Conservation (phyloP, 1,284 basidiomycete genomes). For the Grifola frondosa region DNA sequence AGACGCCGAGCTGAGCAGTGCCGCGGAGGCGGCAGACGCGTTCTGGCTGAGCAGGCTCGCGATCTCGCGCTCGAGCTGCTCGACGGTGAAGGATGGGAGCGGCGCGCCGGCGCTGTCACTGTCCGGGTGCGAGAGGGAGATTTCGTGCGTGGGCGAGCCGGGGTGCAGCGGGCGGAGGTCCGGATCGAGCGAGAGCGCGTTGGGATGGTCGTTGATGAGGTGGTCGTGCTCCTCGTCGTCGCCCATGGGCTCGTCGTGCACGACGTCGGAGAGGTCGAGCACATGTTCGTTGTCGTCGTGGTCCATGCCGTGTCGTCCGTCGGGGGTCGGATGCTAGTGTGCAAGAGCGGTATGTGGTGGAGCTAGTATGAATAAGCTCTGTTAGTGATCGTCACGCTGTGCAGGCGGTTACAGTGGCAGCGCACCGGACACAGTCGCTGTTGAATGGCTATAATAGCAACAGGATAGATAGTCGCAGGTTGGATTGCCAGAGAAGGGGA, state of each 20-base stretch:
- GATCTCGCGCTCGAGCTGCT: slow-evolving; percentile 74
- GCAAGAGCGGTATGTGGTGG: too few relatives aligned
- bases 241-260: slow-evolving; percentile 65
- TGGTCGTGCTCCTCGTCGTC: slow-evolving; percentile 39
- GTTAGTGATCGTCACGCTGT: too few relatives aligned
- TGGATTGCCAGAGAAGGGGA: too few relatives aligned
- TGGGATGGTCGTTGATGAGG: too few relatives aligned
- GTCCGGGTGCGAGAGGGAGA: slow-evolving; percentile 12
- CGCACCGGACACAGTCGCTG: too few relatives aligned
- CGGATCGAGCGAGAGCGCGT: slow-evolving; percentile 16
- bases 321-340: too few relatives aligned
- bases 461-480: too few relatives aligned
- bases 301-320: slow-evolving; percentile 59
- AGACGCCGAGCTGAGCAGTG: slow-evolving; percentile 57
- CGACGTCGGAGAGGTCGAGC: slow-evolving; percentile 75
- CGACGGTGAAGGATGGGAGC: slow-evolving; percentile 52
- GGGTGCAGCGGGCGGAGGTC: slow-evolving; percentile 23
- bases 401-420: too few relatives aligned
- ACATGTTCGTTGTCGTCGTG: slow-evolving; percentile 51
- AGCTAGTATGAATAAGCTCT: too few relatives aligned
- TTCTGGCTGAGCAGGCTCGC: slow-evolving; percentile 69
- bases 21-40: slow-evolving; percentile 59
- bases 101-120: slow-evolving; percentile 29
- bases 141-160: slow-evolving; percentile 15
- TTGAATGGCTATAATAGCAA: too few relatives aligned